Evolutionary conservation across 2,329 filamentous ascomycete genomes (phyloP), one percentile per base, ranked within the genome.

Genomic region (Penicillium sp.): DNA sequence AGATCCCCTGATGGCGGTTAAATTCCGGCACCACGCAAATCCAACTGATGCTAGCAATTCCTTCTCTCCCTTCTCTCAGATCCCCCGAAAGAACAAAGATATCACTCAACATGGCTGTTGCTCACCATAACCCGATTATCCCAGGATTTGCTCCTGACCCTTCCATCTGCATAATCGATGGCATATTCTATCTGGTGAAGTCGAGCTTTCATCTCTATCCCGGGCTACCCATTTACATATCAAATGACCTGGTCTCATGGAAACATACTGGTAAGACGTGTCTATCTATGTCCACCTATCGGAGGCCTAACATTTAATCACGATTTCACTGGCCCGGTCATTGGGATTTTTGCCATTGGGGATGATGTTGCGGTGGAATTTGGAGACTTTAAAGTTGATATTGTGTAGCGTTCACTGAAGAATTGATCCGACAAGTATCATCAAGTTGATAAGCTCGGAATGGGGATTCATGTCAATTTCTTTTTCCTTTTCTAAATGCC

Each of bases 81-180:
- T 5, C 31, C n/a, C 5, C 25, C 16, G 0, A 7, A 25, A n/a
- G 13, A 49, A n/a, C 8, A 16, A 40, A 10, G 9, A 27, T 11
- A 34, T 23, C 9, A 48, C 16, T 25, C 25, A 23, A 15, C 21
- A 55, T 55, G 29, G 23, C n/a, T 21, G n/a, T 19, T 31, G 11
- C 31, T 23, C 6, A 44, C n/a, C 45, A 41, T 11, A 81, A 80
- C 59, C 78, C 78, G 2, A 76, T 80, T 33, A 64, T 80, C 3
- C 75, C 79, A 4, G 79, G 78, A 13, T 81, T 76, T 51, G 71
- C 78, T 50, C 75, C 78, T 0, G 78, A 80, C 58, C 78, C 78
- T 2, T 77, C 73, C 44, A 78, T 78, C 55, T 72, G 77, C 23
- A 72, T 75, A 40, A 75, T 80, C 6, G 63, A 68, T 34, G 62